These are phyloP conservation scores for Populus hybrid DNA, from an alignment of 441 rosid species.

Conservation along the genomic window DNA sequence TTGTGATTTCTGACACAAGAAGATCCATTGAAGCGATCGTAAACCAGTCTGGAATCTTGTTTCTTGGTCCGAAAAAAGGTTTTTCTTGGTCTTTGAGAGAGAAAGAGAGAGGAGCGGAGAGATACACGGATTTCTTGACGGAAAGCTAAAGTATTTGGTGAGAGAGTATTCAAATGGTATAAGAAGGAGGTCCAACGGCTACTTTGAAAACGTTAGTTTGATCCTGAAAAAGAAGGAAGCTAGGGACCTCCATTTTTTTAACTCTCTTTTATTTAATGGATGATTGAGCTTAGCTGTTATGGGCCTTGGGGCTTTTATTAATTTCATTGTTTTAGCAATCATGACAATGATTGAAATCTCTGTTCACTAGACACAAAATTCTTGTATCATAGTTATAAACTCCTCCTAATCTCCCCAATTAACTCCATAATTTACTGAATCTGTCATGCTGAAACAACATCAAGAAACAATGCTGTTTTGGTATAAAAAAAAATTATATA, in stretches of 20 bases:
- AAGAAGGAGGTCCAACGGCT: conserved; percentile 62
- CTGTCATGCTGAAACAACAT: no score
- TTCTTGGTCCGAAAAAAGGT: not conserved
- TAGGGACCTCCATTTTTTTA: not conserved
- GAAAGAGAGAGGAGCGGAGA: conserved; percentile 22
- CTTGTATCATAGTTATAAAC: no score
- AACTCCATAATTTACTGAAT: no score
- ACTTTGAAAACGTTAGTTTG: conserved; percentile 43
- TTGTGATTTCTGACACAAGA: conserved; percentile 6
- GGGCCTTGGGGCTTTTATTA: not conserved
- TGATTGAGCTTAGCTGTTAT: not conserved
- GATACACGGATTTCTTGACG: conserved; percentile 35
- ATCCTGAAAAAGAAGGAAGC: conserved; percentile 11
- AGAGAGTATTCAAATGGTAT: conserved; percentile 20
- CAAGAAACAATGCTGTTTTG: no score
- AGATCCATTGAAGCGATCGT: conserved; percentile 22
- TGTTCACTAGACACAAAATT: not conserved
- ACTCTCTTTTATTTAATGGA: not conserved
- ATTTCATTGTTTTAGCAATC: not conserved
- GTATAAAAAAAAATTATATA: no score
- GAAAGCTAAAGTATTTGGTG: not conserved
- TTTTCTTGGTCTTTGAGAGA: conserved; percentile 14
- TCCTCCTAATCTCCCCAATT: no score
- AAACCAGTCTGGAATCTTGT: conserved; percentile 5
- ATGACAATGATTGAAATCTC: not conserved